Base-by-base conservation (phyloP, 148 eudicot genomes). In the Fagopyrum homotropicum region DNA sequence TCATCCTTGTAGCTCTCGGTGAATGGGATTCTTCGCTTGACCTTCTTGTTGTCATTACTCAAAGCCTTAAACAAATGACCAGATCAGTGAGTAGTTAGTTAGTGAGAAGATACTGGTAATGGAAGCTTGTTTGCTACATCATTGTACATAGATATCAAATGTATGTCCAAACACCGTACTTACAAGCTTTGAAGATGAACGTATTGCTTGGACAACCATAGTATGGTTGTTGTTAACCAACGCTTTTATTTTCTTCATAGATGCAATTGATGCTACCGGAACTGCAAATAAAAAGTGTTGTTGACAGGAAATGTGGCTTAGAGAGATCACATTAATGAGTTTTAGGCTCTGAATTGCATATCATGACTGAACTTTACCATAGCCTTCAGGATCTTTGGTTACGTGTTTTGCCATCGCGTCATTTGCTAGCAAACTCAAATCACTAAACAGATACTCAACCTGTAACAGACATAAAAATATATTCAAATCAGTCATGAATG, bases 371-470 rank as follows among this genome's bases (percentile, higher is more conserved):
- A 5, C 1, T 90, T 82, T 71, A 91, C 98, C 97, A 77, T 80
- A 91, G 76, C 97, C 97, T 83, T 94, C 92, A 47, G 92, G 97
- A 75, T 92, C 98, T 80, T 94, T 92, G 70, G 80, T 83, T 50
- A 90, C 87, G 45, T 90, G 90, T 74, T 88, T 94, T 5, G 82
- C 86, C 84, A 94, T 82, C 71, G 89, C 84, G 77, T 91, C 98
- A 80, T 94, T 91, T 50, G 96, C 93, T 77, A 94, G 82, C 86
- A 94, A 82, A 82, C 98, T 94, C 84, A 94, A 82, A 83, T 90
- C 98, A 83, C 96, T 94, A 46, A 94, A 88, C 77, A 90, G 88
- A 79, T 94, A 94, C 71, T 94, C 97, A 3, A 89, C 97, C 97
- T 93, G 84, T 76, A 54, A 76, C 26, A 75, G 11, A 77, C 69